Conservation (phyloP, 805 yeast species). For the Wickerhamomyces mucosus region DNA sequence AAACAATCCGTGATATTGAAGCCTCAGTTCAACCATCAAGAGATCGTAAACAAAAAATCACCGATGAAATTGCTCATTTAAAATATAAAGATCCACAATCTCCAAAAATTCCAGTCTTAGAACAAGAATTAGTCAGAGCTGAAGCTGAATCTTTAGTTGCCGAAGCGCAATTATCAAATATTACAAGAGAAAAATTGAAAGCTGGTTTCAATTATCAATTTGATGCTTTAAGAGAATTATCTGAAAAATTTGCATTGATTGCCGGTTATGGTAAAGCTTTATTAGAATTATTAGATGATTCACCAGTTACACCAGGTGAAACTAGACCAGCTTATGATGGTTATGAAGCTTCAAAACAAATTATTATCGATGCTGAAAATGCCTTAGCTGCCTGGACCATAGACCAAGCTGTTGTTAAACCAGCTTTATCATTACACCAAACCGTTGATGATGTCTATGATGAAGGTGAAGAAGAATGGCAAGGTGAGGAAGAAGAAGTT, state of each 20-base stretch:
- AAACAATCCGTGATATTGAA: conserved; percentile 92
- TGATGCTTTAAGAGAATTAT: conserved; percentile 87
- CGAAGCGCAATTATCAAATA: conserved; percentile 96
- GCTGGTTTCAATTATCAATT: conserved; percentile 96
- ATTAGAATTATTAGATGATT: conserved; percentile 89
- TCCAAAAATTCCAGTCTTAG: conserved; percentile 89
- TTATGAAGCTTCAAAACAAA: conserved; percentile 95
- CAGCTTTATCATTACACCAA: conserved; percentile 79
- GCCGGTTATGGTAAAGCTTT: conserved; percentile 99
- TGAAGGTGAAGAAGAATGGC: conserved; percentile 31
- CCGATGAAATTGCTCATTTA: conserved; percentile 94
- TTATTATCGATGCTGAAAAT: conserved; percentile 92
- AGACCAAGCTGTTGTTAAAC: conserved; percentile 91
- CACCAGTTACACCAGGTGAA: conserved; percentile 99
- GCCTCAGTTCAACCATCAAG: conserved; percentile 97
- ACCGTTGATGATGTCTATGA: conserved; percentile 54
- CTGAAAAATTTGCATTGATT: conserved; percentile 93
- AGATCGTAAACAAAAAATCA: conserved; percentile 94
- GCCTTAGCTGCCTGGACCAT: conserved; percentile 96
- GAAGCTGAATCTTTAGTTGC: conserved; percentile 99
- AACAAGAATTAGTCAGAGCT: conserved; percentile 97
- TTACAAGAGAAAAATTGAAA: conserved; percentile 96
- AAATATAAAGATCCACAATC: conserved; percentile 98
- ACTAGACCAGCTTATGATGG: conserved; percentile 98
- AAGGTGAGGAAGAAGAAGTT: conserved; percentile 29